phyloP scores from a whole-genome alignment of 1,284 basidiomycete species.

The Sporisorium sorghi region DNA sequence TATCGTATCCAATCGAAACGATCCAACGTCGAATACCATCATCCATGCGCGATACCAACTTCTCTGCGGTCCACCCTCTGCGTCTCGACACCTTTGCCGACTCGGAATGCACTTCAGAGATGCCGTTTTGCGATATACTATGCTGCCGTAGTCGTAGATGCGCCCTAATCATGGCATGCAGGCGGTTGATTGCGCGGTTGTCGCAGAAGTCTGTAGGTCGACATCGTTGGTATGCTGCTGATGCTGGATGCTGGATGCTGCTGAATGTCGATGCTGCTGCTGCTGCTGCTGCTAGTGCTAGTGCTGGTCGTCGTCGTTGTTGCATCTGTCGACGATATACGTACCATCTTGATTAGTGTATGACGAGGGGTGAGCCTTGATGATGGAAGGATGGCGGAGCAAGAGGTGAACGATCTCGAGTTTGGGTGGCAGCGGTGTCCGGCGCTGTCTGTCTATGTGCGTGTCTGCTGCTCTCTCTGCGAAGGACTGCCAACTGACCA shows the following conservation, averaged over 20 bases:
- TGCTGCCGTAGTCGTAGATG: too few relatives aligned
- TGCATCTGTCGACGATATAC: constrained; percentile 24
- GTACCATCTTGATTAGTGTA: constrained; percentile 51
- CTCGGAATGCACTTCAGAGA: background rate
- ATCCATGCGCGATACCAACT: background rate
- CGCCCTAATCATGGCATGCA: too few relatives aligned
- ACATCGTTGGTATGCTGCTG: constrained; percentile 4
- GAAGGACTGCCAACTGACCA: background rate
- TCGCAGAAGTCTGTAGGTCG: background rate
- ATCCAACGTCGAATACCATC: background rate
- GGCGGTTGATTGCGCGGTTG: too few relatives aligned
- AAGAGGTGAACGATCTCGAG: constrained; percentile 11
- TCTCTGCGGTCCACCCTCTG: background rate
- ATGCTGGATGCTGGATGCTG: constrained; percentile 17
- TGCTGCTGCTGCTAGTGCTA: constrained; percentile 12
- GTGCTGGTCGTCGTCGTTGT: constrained; percentile 19
- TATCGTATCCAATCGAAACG: too few relatives aligned
- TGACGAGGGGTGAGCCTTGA: constrained; percentile 50
- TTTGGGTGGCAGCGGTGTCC: constrained; percentile 31
- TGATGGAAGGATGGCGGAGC: constrained; percentile 52
- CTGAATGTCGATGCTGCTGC: constrained; percentile 1
- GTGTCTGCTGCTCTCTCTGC: constrained; percentile 1
- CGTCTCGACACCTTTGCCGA: background rate
- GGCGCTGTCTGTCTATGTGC: constrained; percentile 1
- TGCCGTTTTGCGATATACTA: too few relatives aligned